Evolutionary conservation across 345 rosid genomes (phyloP).

Genomic region (Fremontodendron californicum): DNA sequence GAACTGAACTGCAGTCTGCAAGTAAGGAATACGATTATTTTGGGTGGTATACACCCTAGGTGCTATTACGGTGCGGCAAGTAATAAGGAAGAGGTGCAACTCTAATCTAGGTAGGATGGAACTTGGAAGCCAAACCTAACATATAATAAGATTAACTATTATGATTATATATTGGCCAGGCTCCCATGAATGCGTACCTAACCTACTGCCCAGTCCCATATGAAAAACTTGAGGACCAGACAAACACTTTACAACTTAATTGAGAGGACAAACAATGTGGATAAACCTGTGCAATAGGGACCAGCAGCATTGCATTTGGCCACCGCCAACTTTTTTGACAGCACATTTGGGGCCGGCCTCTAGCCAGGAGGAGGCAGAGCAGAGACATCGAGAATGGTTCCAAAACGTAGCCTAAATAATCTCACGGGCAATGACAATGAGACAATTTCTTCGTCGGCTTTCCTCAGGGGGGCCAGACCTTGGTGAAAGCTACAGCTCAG

Average conservation of each 20-base stretch:
- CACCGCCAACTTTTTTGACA: not conserved
- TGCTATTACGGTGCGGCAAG: not conserved
- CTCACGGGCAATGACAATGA: not conserved
- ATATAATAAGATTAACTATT: not conserved
- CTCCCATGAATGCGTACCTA: not conserved
- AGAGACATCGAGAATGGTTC: not conserved
- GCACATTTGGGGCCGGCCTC: not conserved
- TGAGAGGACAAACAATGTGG: slow-evolving; percentile 3
- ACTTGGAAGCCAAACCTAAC: not conserved
- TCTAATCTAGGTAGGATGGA: not conserved
- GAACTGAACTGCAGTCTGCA: too few relatives aligned
- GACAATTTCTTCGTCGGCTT: not conserved
- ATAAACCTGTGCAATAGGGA: slow-evolving; percentile 3
- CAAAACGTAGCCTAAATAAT: not conserved
- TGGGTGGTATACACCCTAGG: too few relatives aligned
- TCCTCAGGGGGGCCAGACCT: not conserved
- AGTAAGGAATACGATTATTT: too few relatives aligned
- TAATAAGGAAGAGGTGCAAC: not conserved
- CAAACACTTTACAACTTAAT: not conserved
- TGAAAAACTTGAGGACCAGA: not conserved
- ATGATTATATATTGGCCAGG: not conserved
- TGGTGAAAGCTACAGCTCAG: not conserved
- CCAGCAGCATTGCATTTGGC: not conserved
- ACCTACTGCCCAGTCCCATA: not conserved
- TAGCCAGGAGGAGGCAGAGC: not conserved